Evolutionary conservation across 2,329 filamentous ascomycete species (phyloP).

Genomic region (Neofusicoccum laricinum): DNA sequence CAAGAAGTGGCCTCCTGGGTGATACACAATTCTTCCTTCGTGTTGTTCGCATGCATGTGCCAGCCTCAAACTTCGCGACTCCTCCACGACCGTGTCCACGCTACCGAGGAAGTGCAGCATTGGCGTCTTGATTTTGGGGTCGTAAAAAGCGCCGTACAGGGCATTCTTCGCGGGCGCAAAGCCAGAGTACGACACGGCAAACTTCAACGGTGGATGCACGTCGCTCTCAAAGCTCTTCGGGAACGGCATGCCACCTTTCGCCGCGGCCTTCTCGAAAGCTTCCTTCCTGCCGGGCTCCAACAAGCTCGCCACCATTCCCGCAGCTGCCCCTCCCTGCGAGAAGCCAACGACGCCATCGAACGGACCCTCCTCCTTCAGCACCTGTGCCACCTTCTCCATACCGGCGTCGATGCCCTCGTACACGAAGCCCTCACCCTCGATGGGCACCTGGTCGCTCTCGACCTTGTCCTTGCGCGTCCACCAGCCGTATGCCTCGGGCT

Average conservation of each 20-base stretch:
- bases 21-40: conserved; percentile 59
- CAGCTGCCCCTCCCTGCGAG: conserved; percentile 72
- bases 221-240: conserved; percentile 39
- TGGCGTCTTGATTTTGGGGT: conserved; percentile 72
- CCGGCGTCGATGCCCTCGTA: conserved; percentile 72
- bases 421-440: conserved; percentile 45
- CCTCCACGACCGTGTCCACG: conserved; percentile 84
- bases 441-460: conserved; percentile 3
- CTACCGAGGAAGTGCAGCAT: conserved; percentile 79
- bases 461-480: conserved; percentile 66
- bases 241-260: conserved; percentile 48
- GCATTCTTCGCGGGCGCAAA: conserved; percentile 63
- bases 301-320: conserved; percentile 69
- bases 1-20: conserved; percentile 89
- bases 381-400: conserved; percentile 59
- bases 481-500: conserved; percentile 77
- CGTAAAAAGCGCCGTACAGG: conserved; percentile 67
- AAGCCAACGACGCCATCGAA: conserved; percentile 81
- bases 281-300: conserved; percentile 57
- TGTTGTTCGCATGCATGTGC: conserved; percentile 61
- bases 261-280: conserved; percentile 46
- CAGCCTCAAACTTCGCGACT: conserved; percentile 65
- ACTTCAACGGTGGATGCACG: conserved; percentile 45
- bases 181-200: conserved; percentile 74
- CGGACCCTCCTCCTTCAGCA: conserved; percentile 62